Evolutionary conservation across 2,329 filamentous ascomycete species (phyloP), one percentile per base, ranked within the genome.

Genomic region (Phaeophleospora eucalypticola): DNA sequence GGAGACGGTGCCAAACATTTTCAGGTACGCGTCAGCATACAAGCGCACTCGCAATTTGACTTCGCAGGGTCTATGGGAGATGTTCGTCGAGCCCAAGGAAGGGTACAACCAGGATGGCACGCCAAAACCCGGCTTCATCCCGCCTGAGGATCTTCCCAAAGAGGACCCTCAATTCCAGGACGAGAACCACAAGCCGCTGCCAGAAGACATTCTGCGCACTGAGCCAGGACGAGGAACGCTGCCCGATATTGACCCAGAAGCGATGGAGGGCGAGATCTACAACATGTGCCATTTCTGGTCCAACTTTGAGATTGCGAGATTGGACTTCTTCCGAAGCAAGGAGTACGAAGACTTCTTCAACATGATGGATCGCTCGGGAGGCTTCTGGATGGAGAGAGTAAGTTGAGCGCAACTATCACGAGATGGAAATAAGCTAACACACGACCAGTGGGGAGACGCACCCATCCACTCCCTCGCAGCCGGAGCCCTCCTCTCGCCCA

Each of bases 201-300:
- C 89, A 1, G 86, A 95, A 58, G 87, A 95, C 63, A 85, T 94
- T 36, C 71, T 93, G 17, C 82, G 84, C 58, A 83, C 81, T 41
- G 86, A 95, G 51, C 83, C 87, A 18, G 82, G 81, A 32, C 78
- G 78, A 45, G 82, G 83, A 53, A 79, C 79, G 27, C 71, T 89
- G n/a, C 83, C 85, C 21, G 83, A 93, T 35, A 86, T 96, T 46
- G 89, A 97, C 63, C 83, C 86, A 0, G 90, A 97, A 64, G 81
- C 84, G 35, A 98, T 98, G 93, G 91, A 97, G 66, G 89, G 89
- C 54, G 93, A 98, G 68, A 87, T 84, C 61, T 98, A 98, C 77
- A 98, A 98, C 73, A 98, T 98, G 93, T 98, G 93, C 68, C 93
- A 98, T 75, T 98, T 96, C 76, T 98, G 93, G 93, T 95, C 89